Evolutionary conservation across 192 early-diverging fungal genomes (phyloP).

Genomic region (Jimgerdemannia lactiflua): DNA sequence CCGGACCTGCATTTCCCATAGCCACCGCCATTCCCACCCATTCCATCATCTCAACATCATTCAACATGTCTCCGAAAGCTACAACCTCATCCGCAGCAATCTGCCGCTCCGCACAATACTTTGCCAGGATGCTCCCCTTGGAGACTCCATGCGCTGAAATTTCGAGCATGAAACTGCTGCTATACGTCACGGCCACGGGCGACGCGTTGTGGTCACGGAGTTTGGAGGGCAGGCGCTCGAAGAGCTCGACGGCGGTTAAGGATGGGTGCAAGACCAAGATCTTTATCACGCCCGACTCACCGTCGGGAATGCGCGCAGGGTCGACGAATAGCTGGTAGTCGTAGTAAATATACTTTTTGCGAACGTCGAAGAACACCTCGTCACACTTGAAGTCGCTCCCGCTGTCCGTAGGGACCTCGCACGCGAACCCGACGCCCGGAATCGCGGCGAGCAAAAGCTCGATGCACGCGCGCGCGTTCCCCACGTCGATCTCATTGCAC

Average conservation of each 20-base stretch:
- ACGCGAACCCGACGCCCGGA: conserved; percentile 8
- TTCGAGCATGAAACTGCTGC: conserved; percentile 29
- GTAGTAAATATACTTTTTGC: conserved; percentile 9
- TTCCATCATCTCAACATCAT: conserved; percentile 41
- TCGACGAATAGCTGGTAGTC: conserved; percentile 5
- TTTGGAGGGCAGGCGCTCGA: conserved; percentile 1
- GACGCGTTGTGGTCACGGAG: conserved; percentile 1
- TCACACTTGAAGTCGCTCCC: conserved; percentile 11
- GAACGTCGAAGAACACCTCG: conserved; percentile 1
- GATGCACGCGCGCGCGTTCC: conserved; percentile 2
- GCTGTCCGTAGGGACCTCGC: conserved; percentile 8
- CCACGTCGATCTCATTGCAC: conserved; percentile 4
- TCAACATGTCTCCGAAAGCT: conserved; percentile 41
- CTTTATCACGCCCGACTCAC: conserved; percentile 3
- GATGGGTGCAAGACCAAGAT: conserved; percentile 5
- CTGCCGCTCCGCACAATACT: conserved; percentile 26
- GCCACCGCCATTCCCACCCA: conserved; percentile 34
- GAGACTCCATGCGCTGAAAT: conserved; percentile 33
- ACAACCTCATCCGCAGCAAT: conserved; percentile 28
- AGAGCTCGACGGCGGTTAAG: conserved; percentile 6
- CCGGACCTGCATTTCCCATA: conserved; percentile 37
- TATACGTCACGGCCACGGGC: conserved; percentile 11
- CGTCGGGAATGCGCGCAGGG: background rate
- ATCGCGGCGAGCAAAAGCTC: background rate
- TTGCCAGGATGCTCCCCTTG: conserved; percentile 30